Evolutionary conservation across 495 filamentous ascomycete species (phyloP).

Genomic region (Penicillium steckii): DNA sequence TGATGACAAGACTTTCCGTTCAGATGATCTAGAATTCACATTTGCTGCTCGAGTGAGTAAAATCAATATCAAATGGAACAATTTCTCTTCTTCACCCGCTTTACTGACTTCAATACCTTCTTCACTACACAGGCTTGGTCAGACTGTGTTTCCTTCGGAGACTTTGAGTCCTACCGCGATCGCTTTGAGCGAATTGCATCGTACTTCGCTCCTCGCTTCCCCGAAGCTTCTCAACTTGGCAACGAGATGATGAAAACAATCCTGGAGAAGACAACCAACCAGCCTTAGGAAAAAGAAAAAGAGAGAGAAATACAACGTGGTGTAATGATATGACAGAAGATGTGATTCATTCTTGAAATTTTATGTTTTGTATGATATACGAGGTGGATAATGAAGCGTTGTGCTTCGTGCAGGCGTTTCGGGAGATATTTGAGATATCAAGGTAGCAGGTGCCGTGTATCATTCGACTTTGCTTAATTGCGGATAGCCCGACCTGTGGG

Average conservation of each 20-base stretch:
- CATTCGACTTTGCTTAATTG: neutral
- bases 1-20: slow-evolving; percentile 81
- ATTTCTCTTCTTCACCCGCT: neutral
- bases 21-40: slow-evolving; percentile 94
- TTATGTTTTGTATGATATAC: slow-evolving; percentile 5
- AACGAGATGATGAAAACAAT: slow-evolving; percentile 98
- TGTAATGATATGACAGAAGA: neutral
- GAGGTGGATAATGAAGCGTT: neutral
- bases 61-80: neutral
- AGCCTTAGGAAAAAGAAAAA: slow-evolving; percentile 12
- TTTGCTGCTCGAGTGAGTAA: slow-evolving; percentile 77
- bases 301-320: no score
- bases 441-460: neutral
- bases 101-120: neutral
- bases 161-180: slow-evolving; percentile 87
- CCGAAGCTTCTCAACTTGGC: slow-evolving; percentile 78
- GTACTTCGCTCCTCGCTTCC: slow-evolving; percentile 89
- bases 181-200: slow-evolving; percentile 83
- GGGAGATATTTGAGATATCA: neutral
- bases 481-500: neutral
- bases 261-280: slow-evolving; percentile 66
- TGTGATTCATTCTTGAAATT: neutral
- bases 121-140: slow-evolving; percentile 69
- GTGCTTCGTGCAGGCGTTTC: neutral
- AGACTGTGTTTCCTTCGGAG: slow-evolving; percentile 83